phyloP scores from a whole-genome alignment of 2,329 filamentous ascomycete species.

The Nemania sp. region DNA sequence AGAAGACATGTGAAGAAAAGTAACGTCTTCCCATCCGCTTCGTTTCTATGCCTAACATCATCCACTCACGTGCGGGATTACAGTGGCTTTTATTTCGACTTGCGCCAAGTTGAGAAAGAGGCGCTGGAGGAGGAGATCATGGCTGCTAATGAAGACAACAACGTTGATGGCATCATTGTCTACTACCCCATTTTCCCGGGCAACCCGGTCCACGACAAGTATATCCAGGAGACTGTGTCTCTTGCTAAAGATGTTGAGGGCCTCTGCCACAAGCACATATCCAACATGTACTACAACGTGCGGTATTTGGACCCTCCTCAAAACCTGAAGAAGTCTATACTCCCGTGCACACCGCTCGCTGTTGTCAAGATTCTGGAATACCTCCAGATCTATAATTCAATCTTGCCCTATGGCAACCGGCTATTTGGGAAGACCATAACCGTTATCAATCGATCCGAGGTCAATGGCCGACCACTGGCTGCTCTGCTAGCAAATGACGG shows the following conservation, averaged over 20 bases:
- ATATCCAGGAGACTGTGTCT: slow-evolving; percentile 93
- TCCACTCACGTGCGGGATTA: slow-evolving; percentile 40
- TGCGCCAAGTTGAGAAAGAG: slow-evolving; percentile 87
- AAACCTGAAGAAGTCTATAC: slow-evolving; percentile 86
- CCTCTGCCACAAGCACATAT: slow-evolving; percentile 90
- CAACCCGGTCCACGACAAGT: slow-evolving; percentile 88
- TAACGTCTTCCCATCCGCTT: slow-evolving; percentile 62
- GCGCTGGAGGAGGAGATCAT: slow-evolving; percentile 90
- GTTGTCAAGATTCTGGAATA: slow-evolving; percentile 98
- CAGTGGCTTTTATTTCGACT: slow-evolving; percentile 90
- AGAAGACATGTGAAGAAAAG: slow-evolving; percentile 97
- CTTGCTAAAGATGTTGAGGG: slow-evolving; percentile 96
- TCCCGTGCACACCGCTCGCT: slow-evolving; percentile 95
- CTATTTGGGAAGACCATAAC: slow-evolving; percentile 95
- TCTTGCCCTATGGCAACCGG: slow-evolving; percentile 91
- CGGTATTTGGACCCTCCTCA: slow-evolving; percentile 86
- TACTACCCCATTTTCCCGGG: slow-evolving; percentile 95
- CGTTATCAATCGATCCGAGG: slow-evolving; percentile 95
- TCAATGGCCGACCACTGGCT: slow-evolving; percentile 91
- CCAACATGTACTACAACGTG: slow-evolving; percentile 99
- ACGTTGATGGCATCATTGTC: slow-evolving; percentile 91
- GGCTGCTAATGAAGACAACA: slow-evolving; percentile 81
- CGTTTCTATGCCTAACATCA: slow-evolving; percentile 21
- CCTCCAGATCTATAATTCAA: slow-evolving; percentile 95
- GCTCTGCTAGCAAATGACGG: slow-evolving; percentile 96